Percentiles rank a stretch among this genome's conserved stretches.
These are phyloP conservation scores for Nicotiana attenuata DNA, from an alignment of 257 asterid species.

Conservation along the genomic window DNA sequence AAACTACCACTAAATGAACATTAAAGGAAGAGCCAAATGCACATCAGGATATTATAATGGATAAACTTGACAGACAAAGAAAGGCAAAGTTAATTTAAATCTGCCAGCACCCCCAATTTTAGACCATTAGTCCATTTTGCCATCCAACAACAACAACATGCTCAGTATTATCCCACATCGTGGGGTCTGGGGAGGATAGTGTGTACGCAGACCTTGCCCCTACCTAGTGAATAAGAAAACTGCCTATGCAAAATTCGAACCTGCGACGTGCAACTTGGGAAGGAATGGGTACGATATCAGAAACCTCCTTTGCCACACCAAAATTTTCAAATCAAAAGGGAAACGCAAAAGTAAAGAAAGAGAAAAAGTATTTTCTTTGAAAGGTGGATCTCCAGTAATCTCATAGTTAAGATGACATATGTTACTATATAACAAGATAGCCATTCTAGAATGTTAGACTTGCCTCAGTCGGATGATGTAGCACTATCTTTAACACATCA, in stretches of 20 bases:
- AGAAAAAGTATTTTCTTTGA: background rate
- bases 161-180: too few species aligned
- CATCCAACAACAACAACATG: background rate
- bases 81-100: background rate
- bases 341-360: background rate
- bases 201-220: too few species aligned
- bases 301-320: background rate
- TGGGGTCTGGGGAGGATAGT: too few species aligned
- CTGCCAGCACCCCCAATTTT: background rate
- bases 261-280: too few species aligned
- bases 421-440: background rate
- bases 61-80: background rate
- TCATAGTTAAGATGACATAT: background rate
- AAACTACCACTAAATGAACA: conserved; percentile 10
- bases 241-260: too few species aligned
- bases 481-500: conserved; percentile 77
- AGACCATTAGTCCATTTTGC: background rate
- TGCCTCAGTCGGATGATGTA: conserved; percentile 91
- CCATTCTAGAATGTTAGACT: conserved; percentile 6
- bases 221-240: too few species aligned
- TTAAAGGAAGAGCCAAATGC: background rate
- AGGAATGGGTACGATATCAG: too few species aligned
- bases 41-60: background rate
- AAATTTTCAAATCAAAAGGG: background rate
- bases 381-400: background rate